Conservation (phyloP, 139 green algal genomes). For the Coelastrella sp. region DNA sequence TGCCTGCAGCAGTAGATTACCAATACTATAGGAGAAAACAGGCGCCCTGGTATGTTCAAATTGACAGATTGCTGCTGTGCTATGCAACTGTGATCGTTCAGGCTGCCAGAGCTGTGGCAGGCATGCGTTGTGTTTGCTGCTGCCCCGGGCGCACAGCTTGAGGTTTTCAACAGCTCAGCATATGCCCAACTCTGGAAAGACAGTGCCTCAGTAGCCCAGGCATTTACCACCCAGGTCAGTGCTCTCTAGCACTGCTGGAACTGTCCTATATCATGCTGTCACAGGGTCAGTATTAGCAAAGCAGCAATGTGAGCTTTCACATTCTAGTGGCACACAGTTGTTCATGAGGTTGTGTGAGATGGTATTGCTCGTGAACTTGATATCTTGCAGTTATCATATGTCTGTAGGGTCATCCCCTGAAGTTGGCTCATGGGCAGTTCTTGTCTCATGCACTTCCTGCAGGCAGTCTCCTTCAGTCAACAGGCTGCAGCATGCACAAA, state of each 20-base stretch:
- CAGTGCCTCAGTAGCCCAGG: conserved; percentile 6
- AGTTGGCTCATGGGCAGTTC: not conserved
- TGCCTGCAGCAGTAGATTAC: not conserved
- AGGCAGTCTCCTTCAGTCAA: not conserved
- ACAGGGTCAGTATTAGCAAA: not conserved
- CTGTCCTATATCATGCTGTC: not conserved
- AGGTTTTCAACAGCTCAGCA: conserved; percentile 28
- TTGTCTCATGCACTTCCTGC: not conserved
- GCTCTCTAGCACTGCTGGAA: not conserved
- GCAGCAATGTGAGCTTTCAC: not conserved
- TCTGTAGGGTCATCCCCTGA: not conserved
- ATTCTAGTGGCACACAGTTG: not conserved
- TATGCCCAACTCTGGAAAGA: conserved; percentile 16
- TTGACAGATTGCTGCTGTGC: not conserved
- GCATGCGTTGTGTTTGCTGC: conserved; percentile 18
- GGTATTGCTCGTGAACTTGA: not conserved
- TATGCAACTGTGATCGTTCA: not conserved
- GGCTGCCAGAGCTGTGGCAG: conserved; percentile 28
- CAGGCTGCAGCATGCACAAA: conserved; percentile 1
- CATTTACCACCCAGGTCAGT: conserved; percentile 6
- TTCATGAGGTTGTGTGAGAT: not conserved
- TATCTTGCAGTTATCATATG: not conserved
- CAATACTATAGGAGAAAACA: not conserved
- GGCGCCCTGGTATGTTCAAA: not conserved
- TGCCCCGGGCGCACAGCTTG: not conserved